Evolutionary conservation across 345 rosid genomes (phyloP).

Genomic region (Corchorus capsularis): DNA sequence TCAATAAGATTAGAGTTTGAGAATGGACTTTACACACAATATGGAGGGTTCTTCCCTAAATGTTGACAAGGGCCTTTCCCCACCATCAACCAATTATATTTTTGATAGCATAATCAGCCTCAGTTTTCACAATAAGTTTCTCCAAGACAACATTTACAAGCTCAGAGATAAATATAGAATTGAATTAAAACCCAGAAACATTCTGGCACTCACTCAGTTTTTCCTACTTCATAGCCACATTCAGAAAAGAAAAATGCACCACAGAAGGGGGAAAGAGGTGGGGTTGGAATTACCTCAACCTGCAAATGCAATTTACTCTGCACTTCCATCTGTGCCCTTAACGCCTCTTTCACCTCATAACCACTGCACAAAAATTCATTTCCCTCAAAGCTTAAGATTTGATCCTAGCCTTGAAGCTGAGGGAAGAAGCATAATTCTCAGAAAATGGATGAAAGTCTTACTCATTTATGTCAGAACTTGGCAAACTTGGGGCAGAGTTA

Average conservation of each 20-base stretch:
- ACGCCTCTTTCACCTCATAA: conserved; percentile 69
- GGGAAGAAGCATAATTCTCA: background rate
- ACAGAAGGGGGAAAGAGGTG: background rate
- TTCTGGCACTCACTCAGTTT: background rate
- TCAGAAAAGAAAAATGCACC: background rate
- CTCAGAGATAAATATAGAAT: background rate
- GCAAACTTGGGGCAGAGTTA: conserved; percentile 43
- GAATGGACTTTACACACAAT: background rate
- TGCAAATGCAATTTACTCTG: conserved; percentile 78
- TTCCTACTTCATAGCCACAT: background rate
- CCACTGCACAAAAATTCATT: conserved; percentile 39
- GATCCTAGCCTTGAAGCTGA: background rate
- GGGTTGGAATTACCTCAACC: conserved; percentile 52
- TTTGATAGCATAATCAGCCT: background rate
- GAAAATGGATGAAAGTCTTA: conserved; percentile 37
- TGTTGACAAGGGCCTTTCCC: background rate
- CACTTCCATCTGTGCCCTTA: conserved; percentile 82
- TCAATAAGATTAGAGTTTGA: conserved; percentile 23
- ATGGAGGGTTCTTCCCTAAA: background rate
- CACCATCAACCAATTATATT: background rate
- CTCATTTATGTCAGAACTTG: conserved; percentile 63
- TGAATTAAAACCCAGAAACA: conserved; percentile 1
- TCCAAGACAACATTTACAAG: conserved; percentile 8
- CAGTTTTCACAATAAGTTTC: background rate
- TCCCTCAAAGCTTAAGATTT: conserved; percentile 19